Evolutionary conservation across 2,329 filamentous ascomycete species (phyloP), one percentile per base, ranked within the genome.

Genomic region (Cladorrhinum sp.): DNA sequence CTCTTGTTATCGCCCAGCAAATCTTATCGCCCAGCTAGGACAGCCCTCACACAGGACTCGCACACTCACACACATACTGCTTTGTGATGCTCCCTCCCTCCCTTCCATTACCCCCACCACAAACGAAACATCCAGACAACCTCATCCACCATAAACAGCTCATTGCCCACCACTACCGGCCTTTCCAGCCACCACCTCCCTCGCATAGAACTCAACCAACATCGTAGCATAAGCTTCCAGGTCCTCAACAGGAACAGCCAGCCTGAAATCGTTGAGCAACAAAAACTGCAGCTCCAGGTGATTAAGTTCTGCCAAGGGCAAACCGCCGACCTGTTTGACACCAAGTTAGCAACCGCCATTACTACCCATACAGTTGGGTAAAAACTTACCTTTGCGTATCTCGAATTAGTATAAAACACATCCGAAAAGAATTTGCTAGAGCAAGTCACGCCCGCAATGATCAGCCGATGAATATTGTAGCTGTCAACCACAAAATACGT

Each of bases 351-450:
- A 55, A 61, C 20, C 5, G 3, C 16, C 27, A 20, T 18, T 12
- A 23, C 1, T 3, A 41, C 24, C 6, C 16, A 41, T 5, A 41
- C 18, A 18, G 20, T 7, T n/a, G 18, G 25, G 5, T 50, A 13
- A 58, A 41, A 50, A 77, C 81, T 65, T 81, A 96, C 95, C 90
- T 98, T 99, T 62, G 95, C 95, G 74, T 99, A 99, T 86, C 95
- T 86, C 58, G 95, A 98, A 76, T 99, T 99, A 9, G 95, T 99
- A 74, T 98, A 99, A 70, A 99, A 99, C 45, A 98, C 93, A 77
- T 99, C 85, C 4, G 93, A 98, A 77, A 99, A 99, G 81, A 98
- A 99, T 76, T 99, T 99, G 84, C 93, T 98, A 4, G 95, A 93
- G 75, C 95, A 98, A 2, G 95, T 99, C 50, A 99, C 95, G 36